phyloP scores from a whole-genome alignment of 108 stramenopile genomes.

The Aureococcus anophagefferens region DNA sequence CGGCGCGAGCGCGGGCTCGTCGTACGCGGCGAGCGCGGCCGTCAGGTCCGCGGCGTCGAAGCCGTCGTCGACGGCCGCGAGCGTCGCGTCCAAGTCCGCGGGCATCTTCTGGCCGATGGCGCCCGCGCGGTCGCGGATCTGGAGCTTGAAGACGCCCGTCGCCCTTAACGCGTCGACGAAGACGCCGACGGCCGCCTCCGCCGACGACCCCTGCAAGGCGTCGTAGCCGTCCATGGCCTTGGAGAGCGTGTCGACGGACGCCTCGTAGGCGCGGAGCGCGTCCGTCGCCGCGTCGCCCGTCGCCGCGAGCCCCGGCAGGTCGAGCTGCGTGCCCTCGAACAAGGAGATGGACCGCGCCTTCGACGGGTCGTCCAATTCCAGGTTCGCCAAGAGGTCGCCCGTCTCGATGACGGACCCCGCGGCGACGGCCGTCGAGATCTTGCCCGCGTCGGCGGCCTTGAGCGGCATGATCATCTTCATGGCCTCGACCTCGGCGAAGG shows the following conservation, averaged over 20 bases:
- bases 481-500: slow-evolving; percentile 87
- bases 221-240: slow-evolving; percentile 23
- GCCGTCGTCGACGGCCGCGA: background rate
- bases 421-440: slow-evolving; percentile 75
- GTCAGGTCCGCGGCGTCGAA: background rate
- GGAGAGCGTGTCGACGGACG: background rate
- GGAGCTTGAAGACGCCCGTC: background rate
- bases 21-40: background rate
- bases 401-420: slow-evolving; percentile 88
- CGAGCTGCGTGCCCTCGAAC: slow-evolving; percentile 29
- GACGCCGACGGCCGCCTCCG: too few species aligned
- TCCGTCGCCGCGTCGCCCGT: background rate
- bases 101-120: background rate
- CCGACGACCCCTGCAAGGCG: background rate
- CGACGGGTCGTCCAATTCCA: slow-evolving; percentile 84
- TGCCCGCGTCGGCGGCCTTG: slow-evolving; percentile 86
- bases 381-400: slow-evolving; percentile 85
- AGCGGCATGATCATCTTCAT: slow-evolving; percentile 95
- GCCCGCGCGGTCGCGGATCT: background rate
- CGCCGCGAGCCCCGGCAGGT: background rate
- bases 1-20: background rate
- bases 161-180: background rate
- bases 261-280: background rate
- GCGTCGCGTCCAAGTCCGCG: background rate
- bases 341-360: slow-evolving; percentile 84